These are phyloP conservation scores for Tolypocladium paradoxum DNA, from an alignment of 2,329 filamentous ascomycete species.

Conservation along the genomic window DNA sequence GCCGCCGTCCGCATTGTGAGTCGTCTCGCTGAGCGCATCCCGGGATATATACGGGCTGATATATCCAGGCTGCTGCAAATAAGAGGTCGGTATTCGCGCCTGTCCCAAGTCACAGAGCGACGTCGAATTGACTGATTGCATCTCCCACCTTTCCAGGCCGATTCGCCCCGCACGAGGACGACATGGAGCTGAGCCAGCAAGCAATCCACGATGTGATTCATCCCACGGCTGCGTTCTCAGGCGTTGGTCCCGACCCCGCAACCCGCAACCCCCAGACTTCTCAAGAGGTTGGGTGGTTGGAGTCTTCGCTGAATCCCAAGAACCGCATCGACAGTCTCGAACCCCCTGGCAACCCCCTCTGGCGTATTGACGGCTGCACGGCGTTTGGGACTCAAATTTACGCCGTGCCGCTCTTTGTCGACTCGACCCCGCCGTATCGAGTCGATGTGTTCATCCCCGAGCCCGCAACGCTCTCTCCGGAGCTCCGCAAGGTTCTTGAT, in stretches of 20 bases:
- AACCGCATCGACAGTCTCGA: constrained; percentile 49
- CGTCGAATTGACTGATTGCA: background rate
- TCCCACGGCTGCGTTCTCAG: constrained; percentile 42
- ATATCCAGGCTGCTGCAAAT: background rate
- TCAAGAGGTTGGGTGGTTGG: constrained; percentile 25
- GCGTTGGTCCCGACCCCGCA: background rate
- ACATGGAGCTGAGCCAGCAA: constrained; percentile 43
- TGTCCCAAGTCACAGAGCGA: background rate
- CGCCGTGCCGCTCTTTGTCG: constrained; percentile 40
- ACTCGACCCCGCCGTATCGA: constrained; percentile 35
- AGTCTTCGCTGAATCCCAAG: constrained; percentile 46
- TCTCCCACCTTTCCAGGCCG: background rate
- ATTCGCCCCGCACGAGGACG: constrained; percentile 3
- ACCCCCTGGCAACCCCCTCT: constrained; percentile 31
- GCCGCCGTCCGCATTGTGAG: background rate
- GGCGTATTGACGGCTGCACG: constrained; percentile 49
- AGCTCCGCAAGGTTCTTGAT: constrained; percentile 34
- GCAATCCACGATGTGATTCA: constrained; percentile 46
- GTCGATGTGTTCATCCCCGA: constrained; percentile 49
- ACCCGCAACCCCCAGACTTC: background rate
- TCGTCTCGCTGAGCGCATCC: background rate
- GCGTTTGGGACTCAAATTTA: constrained; percentile 48
- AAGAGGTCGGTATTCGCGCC: background rate
- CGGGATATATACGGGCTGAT: background rate
- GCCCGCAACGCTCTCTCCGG: constrained; percentile 26